Evolutionary conservation across 139 green algal genomes (phyloP).

Genomic region (Coccomyxa sp.): DNA sequence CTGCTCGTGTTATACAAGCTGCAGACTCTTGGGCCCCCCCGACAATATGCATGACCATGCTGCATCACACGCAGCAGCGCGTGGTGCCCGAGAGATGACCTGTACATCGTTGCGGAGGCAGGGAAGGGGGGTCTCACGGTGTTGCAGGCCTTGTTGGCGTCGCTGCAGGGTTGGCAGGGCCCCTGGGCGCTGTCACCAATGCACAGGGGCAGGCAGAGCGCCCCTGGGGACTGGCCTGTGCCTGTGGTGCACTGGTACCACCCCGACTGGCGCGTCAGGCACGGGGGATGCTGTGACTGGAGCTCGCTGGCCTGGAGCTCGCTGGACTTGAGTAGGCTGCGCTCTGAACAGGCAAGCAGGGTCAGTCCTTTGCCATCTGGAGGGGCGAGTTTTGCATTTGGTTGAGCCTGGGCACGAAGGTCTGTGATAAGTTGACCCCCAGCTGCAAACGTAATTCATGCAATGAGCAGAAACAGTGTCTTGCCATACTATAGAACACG

Average conservation of each 20-base stretch:
- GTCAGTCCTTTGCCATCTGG: no score
- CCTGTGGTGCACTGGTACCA: background rate
- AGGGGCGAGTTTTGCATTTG: no score
- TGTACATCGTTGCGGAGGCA: background rate
- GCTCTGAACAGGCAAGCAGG: no score
- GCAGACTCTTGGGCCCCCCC: background rate
- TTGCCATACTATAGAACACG: no score
- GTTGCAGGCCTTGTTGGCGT: background rate
- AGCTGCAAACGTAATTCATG: background rate
- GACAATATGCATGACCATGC: background rate
- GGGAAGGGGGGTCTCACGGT: background rate
- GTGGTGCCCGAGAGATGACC: background rate
- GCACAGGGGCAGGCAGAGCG: background rate
- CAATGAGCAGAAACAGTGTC: no score
- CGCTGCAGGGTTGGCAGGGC: background rate
- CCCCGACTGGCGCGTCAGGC: background rate
- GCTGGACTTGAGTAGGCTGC: background rate
- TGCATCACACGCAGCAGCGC: background rate
- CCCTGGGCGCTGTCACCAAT: background rate
- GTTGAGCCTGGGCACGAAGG: background rate
- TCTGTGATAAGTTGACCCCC: background rate
- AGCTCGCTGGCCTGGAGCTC: background rate
- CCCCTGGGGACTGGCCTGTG: background rate
- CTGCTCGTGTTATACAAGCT: background rate
- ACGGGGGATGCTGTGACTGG: background rate